Evolutionary conservation across 2,329 filamentous ascomycete genomes (phyloP), one percentile per base, ranked within the genome.

Genomic region (Sarocladiaceae sp.): DNA sequence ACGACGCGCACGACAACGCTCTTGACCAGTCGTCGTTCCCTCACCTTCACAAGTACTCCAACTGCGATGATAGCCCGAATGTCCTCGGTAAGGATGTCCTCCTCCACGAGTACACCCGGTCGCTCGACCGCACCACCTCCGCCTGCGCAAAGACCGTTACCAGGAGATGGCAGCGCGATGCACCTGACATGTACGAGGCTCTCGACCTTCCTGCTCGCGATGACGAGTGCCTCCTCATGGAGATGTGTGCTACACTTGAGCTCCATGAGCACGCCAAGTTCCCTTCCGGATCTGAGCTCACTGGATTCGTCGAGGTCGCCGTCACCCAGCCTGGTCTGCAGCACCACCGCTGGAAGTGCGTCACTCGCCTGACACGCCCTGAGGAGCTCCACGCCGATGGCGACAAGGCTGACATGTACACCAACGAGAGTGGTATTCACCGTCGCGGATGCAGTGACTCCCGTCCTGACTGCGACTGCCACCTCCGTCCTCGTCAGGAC

Each of bases 181-280:
- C 83, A 52, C 80, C 82, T 0, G 73, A 76, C 50, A 74, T 86
- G 54, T 72, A 76, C 56, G 72, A 77, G 48, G 71, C 75, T 31
- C 72, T 85, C 3, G 71, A 78, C 51, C 66, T 73, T 2, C 69
- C 74, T 10, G 66, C 71, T 2, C 70, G 74, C 10, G 74, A 79
- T 28, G 72, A 81, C 57, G 70, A 75, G 20, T 76, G 76, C 33
- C 79, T 81, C 54, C 76, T 84, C 31, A 69, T 86, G 55, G 81
- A 86, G 66, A 81, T 85, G 71, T 80, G 83, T 55, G 74, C 79
- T 4, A 80, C 80, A 1, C 72, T 86, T 6, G 77, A 83, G 55
- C 65, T 85, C 2, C 78, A 82, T 60, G 73, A 81, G 56, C 76
- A 76, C 42, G 75, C 74, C 58, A 75, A 76, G 53, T 82, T 84